Evolutionary conservation across 495 filamentous ascomycete genomes (phyloP).

Genomic region (Talaromyces trachyspermus): DNA sequence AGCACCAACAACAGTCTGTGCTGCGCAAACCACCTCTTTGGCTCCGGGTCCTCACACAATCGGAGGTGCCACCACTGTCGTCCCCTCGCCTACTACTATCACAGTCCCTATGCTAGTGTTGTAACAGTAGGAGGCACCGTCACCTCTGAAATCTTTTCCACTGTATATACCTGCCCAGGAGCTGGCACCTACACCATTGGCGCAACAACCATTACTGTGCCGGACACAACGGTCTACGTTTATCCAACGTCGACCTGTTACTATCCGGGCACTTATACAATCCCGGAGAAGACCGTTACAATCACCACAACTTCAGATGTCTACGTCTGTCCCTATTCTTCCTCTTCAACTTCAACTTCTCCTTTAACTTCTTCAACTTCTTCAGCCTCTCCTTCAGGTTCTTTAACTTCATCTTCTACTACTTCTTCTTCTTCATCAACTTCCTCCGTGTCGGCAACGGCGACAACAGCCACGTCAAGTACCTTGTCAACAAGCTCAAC

Average conservation of each 20-base stretch:
- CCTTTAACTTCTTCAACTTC: too few relatives aligned
- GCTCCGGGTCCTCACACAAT: neutral
- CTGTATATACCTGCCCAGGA: slow-evolving; percentile 2
- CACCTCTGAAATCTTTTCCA: neutral
- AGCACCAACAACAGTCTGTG: neutral
- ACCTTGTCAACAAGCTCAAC: neutral
- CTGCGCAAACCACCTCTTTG: slow-evolving; percentile 3
- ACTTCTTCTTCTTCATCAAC: too few relatives aligned
- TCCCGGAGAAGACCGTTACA: neutral
- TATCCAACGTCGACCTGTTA: slow-evolving; percentile 1
- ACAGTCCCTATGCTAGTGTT: slow-evolving; percentile 3
- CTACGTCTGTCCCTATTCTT: neutral
- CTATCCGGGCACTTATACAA: neutral
- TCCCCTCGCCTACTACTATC: neutral
- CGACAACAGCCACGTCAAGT: slow-evolving; percentile 1
- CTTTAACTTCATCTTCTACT: too few relatives aligned
- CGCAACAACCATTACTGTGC: neutral
- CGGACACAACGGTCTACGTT: slow-evolving; percentile 1
- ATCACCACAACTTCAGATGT: neutral
- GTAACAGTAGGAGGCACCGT: neutral
- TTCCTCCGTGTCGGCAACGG: neutral
- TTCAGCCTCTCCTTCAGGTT: too few relatives aligned
- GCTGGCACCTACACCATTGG: slow-evolving; percentile 4
- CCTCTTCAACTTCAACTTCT: neutral
- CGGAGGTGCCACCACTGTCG: slow-evolving; percentile 3